Base-by-base conservation (phyloP, 2,329 filamentous ascomycete species). In the Venturia nashicola region DNA sequence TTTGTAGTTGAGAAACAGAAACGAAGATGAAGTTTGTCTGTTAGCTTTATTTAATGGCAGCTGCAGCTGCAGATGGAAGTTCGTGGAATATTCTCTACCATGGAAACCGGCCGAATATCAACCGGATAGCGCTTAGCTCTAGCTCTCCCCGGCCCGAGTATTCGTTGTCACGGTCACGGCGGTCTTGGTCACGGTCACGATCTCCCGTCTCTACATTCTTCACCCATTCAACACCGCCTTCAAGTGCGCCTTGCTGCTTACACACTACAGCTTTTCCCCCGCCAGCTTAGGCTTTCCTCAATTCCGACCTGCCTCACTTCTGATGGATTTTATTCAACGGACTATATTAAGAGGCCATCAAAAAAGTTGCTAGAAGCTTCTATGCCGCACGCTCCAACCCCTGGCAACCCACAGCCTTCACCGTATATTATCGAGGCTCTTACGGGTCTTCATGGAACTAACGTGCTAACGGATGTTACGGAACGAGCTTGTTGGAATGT, bases 1-100 rank as follows among this genome's bases (percentile, higher is more conserved):
- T 57, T 57, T 36, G 51, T 57, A 36, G 51, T 14, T 57, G 51
- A n/a, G 32, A 57, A 57, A 14, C 4, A 14, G 16, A 9, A 6
- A 1, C 2, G 32, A 8, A 54, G 51, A 6, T 8, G 14, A 36
- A 36, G 27, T 36, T 36, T 57, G 51, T 18, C 51, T 57, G 27
- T 18, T 57, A 57, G 51, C 32, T 57, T 57, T 57, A 57, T 57
- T 57, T 57, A 36, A 57, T 57, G 51, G 27, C 51, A 20, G 32
- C 27, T 36, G 18, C 51, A 36, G 27, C 27, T 27, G 27, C 27
- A 2, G 51, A 57, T 57, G 27, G 32, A 57, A 57, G 18, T 8
- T 36, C 27, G 27, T 34, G 27, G 51, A 57, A 57, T 34, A 34
- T 57, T 36, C 51, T 57, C 11, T 36, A 32, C 32, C 27, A 57